Base-by-base conservation (phyloP, 73 alveolate species). In the Breviolum minutum region DNA sequence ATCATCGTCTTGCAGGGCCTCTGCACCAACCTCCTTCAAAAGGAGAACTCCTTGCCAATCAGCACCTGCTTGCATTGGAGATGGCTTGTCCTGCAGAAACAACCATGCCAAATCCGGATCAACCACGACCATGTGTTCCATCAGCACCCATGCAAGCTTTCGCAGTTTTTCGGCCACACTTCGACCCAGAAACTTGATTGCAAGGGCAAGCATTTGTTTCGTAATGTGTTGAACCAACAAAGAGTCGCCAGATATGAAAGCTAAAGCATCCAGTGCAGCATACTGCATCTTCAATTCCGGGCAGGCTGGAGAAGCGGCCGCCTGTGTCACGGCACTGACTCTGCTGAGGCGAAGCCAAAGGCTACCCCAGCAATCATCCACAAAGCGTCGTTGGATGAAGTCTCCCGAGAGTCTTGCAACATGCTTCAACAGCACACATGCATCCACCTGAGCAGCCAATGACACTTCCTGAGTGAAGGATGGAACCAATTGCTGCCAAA, bases 331-430 rank as follows among this genome's bases (percentile, higher is more conserved):
- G 4, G 68, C 64, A 14, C n/a, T 48, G 17, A 90, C 80, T 19
- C 27, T 73, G 54, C 80, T 26, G 20, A 92, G 98, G 12, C 98
- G 68, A n/a, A 26, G 81, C 98, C 98, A 92, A 13, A 92, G 73
- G 24, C 91, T 64, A 6, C 63, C 80, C 98, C 98, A 92, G 81
- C 98, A 92, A 27, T 92, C 98, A 11, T 68, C 73, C 60, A 74
- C 14, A 40, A 92, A 92, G 27, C 98, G 98, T 2, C 98, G 90
- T n/a, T 76, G 76, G 54, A 92, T 76, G 66, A 92, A 92, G 80
- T 92, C 98, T 2, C 98, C 98, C 16, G 98, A 92, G 30, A 92
- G 98, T 12, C 98, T 63, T 48, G 98, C 98, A 62, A 92, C 69
- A 29, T 92, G 98, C 90, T 92, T 92, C 40, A 92, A 90, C 27